Base-by-base conservation (phyloP, 1,139 yeast species). In the Hansenula sp. region DNA sequence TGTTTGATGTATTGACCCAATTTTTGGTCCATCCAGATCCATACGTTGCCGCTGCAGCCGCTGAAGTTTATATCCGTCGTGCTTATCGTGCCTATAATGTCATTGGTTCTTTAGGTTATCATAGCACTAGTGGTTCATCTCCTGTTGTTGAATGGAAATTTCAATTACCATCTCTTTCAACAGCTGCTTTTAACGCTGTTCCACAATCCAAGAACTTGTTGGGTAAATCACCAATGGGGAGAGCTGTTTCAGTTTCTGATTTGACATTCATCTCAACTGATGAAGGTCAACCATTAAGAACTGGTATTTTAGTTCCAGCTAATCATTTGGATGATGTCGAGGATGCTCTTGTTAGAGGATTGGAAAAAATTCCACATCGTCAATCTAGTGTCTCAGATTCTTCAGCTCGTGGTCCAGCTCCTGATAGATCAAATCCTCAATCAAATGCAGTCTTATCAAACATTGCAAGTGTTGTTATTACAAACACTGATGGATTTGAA, bases 21-120 rank as follows among this genome's bases (percentile, higher is more conserved):
- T 93, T 94, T 68, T 80, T 93, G 68, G 80, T 79, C 43, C 87
- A 89, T 57, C 60, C 76, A 19, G 98, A 94, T 60, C 87, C 87
- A 42, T 87, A 89, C 77, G 94, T 93, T 50, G 86, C 94, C 5
- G 79, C 93, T 58, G 98, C 99, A 33, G 98, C 99, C 36, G 89
- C 96, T 40, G 98, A 93, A 68, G 96, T 93, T 46, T 93, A 93
- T 66, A 84, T 91, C 47, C 85, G 99, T 67, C 86, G 99, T 65
- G 96, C 98, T 41, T 93, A 91, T 74, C 83, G 98, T 63, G 98
- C 98, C 36, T 94, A 94, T 68, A 84, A 90, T 34, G 82, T 93
- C 52, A 81, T 93, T 53, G 86, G 89, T 45, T 84, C 83, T 49
- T 77, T 93, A 46, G 70, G 73, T 45, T 87, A 88, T 61, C 78